Base-by-base conservation (phyloP, 2,329 filamentous ascomycete species). In the Plectosphaerella plurivora region DNA sequence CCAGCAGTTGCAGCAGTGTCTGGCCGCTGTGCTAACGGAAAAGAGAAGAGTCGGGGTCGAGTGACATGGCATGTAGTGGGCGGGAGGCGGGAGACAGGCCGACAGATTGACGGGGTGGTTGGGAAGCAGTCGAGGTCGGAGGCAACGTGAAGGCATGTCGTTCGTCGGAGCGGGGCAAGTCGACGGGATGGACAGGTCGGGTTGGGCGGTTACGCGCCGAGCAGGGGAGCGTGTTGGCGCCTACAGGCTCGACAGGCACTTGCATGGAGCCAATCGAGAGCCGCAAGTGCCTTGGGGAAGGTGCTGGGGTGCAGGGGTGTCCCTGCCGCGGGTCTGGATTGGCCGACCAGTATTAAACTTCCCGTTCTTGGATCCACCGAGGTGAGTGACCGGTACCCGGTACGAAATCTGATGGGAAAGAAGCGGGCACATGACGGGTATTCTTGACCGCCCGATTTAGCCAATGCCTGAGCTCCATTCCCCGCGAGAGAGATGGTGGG, bases 201-300 rank as follows among this genome's bases (percentile, higher is more conserved):
- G 53, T 57, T 47, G 54, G 53, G 55, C 47, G 49, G 52, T 50
- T 57, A 57, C 56, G 56, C 56, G 56, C 56, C 56, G 54, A 57
- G 56, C 47, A 56, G 50, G 55, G 54, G 41, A 12, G 16, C 45
- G 56, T 57, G 56, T 56, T 52, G 56, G 56, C 56, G 56, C 56
- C 54, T 57, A 57, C 44, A 49, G 54, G 28, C 28, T 33, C 28
- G 28, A 33, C 28, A 33, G 28, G 28, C 54, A 53, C 56, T 55
- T 57, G 56, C 56, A 57, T 56, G 48, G 54, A 51, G 54, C 56
- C 56, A 57, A 57, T 57, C 44, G 47, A 45, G 54, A 56, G 54
- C 54, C 56, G 56, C 54, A 57, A 51, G 56, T 57, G 54, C 56
- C 56, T 57, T 54, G 52, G 55, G 52, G 20, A 48, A 56, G 48